phyloP scores from a whole-genome alignment of 2,329 filamentous ascomycete species.

The Aureobasidium sp. region DNA sequence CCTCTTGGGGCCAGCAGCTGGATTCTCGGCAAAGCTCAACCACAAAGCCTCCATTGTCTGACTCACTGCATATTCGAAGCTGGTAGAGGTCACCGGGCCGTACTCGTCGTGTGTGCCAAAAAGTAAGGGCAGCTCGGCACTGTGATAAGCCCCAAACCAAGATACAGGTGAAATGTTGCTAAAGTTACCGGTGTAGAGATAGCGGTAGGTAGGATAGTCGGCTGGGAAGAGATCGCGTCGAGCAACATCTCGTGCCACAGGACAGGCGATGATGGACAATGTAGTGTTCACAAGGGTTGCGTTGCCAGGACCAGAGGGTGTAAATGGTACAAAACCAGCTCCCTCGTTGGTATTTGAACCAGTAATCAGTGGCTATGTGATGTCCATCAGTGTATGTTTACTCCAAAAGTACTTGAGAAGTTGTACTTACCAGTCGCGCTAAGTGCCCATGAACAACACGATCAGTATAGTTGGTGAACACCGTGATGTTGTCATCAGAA shows the following conservation, averaged over 20 bases:
- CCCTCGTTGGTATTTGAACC: constrained; percentile 21
- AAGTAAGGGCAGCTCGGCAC: constrained; percentile 31
- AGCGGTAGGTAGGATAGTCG: constrained; percentile 32
- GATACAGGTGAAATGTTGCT: constrained; percentile 32
- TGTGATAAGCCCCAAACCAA: constrained; percentile 38
- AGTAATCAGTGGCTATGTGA: constrained; percentile 17
- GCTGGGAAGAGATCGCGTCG: constrained; percentile 4
- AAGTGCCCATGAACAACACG: constrained; percentile 16
- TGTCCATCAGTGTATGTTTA: neutral
- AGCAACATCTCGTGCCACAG: constrained; percentile 10
- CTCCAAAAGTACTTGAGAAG: neutral
- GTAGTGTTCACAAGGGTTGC: constrained; percentile 16
- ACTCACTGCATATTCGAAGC: constrained; percentile 23
- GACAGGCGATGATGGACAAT: constrained; percentile 17
- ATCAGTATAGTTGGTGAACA: constrained; percentile 18
- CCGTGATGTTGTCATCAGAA: constrained; percentile 17
- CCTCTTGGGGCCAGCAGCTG: neutral
- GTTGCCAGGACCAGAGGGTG: constrained; percentile 16
- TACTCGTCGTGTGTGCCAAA: constrained; percentile 33
- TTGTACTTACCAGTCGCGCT: constrained; percentile 16
- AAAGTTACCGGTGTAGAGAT: constrained; percentile 35
- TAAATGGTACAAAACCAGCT: constrained; percentile 19
- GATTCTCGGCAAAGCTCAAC: neutral
- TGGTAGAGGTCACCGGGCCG: constrained; percentile 19
- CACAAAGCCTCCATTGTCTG: constrained; percentile 30